Evolutionary conservation across 1,284 basidiomycete species (phyloP).

Genomic region (Gomphus bonarii): DNA sequence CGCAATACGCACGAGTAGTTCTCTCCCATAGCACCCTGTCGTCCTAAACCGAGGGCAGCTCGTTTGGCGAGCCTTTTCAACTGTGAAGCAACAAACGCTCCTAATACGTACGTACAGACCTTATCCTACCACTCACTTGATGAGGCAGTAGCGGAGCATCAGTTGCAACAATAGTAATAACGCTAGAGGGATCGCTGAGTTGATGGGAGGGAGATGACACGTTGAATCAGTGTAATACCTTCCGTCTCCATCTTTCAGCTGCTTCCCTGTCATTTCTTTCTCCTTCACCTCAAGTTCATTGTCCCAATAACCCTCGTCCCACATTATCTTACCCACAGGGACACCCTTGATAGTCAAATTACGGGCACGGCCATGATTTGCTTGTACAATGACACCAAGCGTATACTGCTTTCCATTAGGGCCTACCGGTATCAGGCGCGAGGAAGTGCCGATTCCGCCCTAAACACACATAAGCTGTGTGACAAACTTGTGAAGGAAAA

Average conservation of each 20-base stretch:
- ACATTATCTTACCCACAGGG: conserved; percentile 13
- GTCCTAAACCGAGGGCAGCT: conserved; percentile 14
- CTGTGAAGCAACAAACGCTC: background rate
- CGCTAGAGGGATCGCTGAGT: conserved; percentile 8
- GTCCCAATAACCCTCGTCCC: background rate
- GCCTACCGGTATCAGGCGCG: conserved; percentile 12
- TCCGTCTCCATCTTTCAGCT: background rate
- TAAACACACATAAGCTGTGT: background rate
- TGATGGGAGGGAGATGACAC: background rate
- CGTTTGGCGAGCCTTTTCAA: conserved; percentile 15
- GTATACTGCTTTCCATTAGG: conserved; percentile 14
- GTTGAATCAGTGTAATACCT: background rate
- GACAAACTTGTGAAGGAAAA: background rate
- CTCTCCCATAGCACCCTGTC: conserved; percentile 12
- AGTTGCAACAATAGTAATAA: conserved; percentile 17
- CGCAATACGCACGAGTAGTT: conserved; percentile 13
- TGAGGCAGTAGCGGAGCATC: conserved; percentile 16
- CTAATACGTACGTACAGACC: too few species aligned
- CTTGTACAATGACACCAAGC: conserved; percentile 16
- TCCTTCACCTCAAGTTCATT: conserved; percentile 7
- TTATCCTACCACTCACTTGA: background rate
- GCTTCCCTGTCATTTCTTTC: conserved; percentile 8
- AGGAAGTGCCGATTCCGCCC: conserved; percentile 15
- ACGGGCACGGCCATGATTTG: conserved; percentile 16
- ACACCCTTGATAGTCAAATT: conserved; percentile 15